Base-by-base conservation (phyloP, 2,329 filamentous ascomycete genomes). In the Monilinia fructicola region DNA sequence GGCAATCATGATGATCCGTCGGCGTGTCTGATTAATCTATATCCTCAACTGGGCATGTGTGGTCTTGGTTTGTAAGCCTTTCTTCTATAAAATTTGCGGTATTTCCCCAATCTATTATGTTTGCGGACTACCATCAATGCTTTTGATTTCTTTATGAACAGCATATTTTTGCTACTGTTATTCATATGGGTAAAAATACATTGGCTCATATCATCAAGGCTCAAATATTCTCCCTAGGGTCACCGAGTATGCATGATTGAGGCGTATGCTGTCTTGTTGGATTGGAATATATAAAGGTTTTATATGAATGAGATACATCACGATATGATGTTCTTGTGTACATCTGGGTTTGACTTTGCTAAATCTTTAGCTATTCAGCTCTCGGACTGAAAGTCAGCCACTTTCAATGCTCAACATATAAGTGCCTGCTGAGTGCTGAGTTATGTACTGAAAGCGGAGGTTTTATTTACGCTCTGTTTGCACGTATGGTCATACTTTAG, bases 331-430 rank as follows among this genome's bases (percentile, higher is more conserved):
- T 21, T 23, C 4, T 18, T 23, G 3, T 48, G 42, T 12, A 35
- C 23, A 26, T 48, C 56, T 21, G 21, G 21, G 16, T 5, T 40
- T 35, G n/a, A 46, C 12, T 38, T 60, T 35, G 35, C 28, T n/a
- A 38, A 38, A 14, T 3, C 3, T 23, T 11, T 42, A 60, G 44
- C 56, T 21, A 28, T 9, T 38, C 28, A 50, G 26, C 42, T 59
- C 46, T 48, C 56, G 56, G 21, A 48, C 26, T 35, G 14, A 38
- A 23, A 60, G 28, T 23, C n/a, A 50, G 44, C 28, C 21, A 50
- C 56, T 38, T 59, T 38, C 21, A 50, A 60, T 60, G 38, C 55
- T n/a, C n/a, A n/a, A 59, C 35, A 9, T 10, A 38, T 40, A 44
- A 52, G 48, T 18, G 28, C 28, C 14, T 28, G 21, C 23, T 38